phyloP scores from a whole-genome alignment of 2,329 filamentous ascomycete species.

The Aspergillus spinulosporus region DNA sequence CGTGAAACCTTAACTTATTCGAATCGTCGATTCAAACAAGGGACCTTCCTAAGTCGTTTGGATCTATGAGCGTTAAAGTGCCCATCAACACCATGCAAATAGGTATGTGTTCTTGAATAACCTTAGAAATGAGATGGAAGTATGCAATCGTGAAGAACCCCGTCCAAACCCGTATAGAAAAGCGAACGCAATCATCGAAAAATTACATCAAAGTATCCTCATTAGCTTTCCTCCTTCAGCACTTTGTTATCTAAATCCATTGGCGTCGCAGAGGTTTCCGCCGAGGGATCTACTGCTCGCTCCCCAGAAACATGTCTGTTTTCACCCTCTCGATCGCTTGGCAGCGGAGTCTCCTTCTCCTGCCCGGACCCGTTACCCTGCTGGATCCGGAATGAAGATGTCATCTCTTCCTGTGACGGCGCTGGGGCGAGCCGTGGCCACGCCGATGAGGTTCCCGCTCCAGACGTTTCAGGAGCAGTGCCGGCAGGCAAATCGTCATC shows the following conservation, averaged over 20 bases:
- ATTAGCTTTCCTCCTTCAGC: conserved; percentile 34
- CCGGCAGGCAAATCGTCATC: conserved; percentile 31
- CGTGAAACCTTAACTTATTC: neutral
- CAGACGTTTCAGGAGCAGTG: conserved; percentile 23
- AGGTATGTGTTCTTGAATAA: conserved; percentile 8
- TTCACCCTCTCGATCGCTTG: conserved; percentile 23
- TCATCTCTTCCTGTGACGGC: conserved; percentile 40
- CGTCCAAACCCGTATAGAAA: conserved; percentile 7
- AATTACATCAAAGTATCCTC: conserved; percentile 5
- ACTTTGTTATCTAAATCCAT: conserved; percentile 42
- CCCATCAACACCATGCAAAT: conserved; percentile 5
- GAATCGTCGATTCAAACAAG: neutral
- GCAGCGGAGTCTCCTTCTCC: conserved; percentile 25
- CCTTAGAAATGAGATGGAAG: neutral
- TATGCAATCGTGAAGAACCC: conserved; percentile 2
- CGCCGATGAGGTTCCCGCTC: conserved; percentile 14
- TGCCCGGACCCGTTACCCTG: conserved; percentile 29
- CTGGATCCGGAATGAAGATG: conserved; percentile 40
- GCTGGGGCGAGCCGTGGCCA: conserved; percentile 39
- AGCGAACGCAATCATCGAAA: conserved; percentile 8
- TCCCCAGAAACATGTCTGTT: conserved; percentile 17
- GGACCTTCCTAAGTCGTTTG: neutral
- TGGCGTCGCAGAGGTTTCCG: conserved; percentile 33
- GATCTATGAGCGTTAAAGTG: conserved; percentile 6
- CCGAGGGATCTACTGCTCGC: conserved; percentile 19